These are phyloP conservation scores for Hymenoscyphus occultus DNA, from an alignment of 2,329 filamentous ascomycete genomes.

Conservation along the genomic window DNA sequence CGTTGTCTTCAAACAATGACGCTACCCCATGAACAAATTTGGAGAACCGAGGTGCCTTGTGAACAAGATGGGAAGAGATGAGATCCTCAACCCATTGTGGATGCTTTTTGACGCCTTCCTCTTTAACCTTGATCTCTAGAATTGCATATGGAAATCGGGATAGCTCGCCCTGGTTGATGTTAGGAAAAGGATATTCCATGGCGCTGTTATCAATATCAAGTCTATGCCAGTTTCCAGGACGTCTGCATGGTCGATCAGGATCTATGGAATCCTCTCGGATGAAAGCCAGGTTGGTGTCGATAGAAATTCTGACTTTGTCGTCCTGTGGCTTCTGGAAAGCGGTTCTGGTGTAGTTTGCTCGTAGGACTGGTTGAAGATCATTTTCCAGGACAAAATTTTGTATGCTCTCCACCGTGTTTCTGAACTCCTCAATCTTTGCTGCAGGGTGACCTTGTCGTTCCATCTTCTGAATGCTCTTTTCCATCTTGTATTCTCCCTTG, in stretches of 20 bases:
- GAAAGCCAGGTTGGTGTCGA: conserved; percentile 89
- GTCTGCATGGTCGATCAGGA: conserved; percentile 77
- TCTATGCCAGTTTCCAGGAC: conserved; percentile 87
- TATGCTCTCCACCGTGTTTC: conserved; percentile 70
- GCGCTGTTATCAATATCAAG: conserved; percentile 79
- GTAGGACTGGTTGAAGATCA: conserved; percentile 76
- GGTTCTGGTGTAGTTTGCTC: conserved; percentile 90
- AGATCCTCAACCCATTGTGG: conserved; percentile 88
- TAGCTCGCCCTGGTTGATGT: conserved; percentile 87
- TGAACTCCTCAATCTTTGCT: conserved; percentile 66
- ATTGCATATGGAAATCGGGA: conserved; percentile 87
- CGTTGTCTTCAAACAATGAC: conserved; percentile 88
- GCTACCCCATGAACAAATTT: conserved; percentile 96
- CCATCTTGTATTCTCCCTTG: conserved; percentile 83
- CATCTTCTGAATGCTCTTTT: conserved; percentile 86
- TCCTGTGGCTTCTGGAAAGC: conserved; percentile 96
- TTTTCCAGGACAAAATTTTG: conserved; percentile 76
- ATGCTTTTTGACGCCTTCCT: conserved; percentile 61
- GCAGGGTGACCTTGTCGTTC: conserved; percentile 68
- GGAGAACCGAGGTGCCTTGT: conserved; percentile 85
- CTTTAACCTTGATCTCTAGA: conserved; percentile 86
- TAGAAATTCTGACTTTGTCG: conserved; percentile 83
- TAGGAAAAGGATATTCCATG: conserved; percentile 83
- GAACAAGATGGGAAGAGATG: conserved; percentile 88
- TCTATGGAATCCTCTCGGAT: conserved; percentile 80